Base-by-base conservation (phyloP, 2,329 filamentous ascomycete genomes). In the Trichophyton rubrum region DNA sequence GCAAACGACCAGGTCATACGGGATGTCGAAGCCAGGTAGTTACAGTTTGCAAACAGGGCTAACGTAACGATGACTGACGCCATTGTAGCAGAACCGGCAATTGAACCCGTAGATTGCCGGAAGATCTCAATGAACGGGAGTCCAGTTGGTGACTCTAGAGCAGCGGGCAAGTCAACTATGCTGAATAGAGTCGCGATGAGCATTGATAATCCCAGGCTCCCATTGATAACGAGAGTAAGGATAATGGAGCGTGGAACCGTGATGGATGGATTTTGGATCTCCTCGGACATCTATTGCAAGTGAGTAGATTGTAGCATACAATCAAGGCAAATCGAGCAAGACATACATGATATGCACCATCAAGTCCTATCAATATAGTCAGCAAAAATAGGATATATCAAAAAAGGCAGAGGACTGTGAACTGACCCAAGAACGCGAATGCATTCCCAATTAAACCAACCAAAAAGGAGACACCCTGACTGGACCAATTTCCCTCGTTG, bases 81-180 rank as follows among this genome's bases (percentile, higher is more conserved):
- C 6, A 75, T 73, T 4, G 75, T 78, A 1, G 79, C 76, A 13
- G 60, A 60, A 1, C 75, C 76, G 0, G 70, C 71, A 3, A 70
- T 66, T 13, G 73, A 78, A 30, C 68, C 66, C 1, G 78, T 79
- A 6, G 77, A 77, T 61, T 78, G 67, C 56, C 71, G 68, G 60
- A 84, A 80, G 41, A 80, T 77, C 41, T 80, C 75, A 65, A 79
- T 74, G 66, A 80, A 75, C 3, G 80, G 76, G 58, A 76, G 80
- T 0, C 76, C 73, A 7, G 77, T 80, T 0, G 72, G 66, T 0
- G 75, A 72, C 2, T 69, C 63, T 3, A 80, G 65, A 13, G 69
- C 75, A 1, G 68, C 67, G 3, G 74, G 67, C 1, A 77, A 60
- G 53, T 78, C 71, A 3, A 72, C 73, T 38, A 77, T 71, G 59